A percentile compares a stretch with the other conserved stretches of the same genome.
phyloP scores from a whole-genome alignment of 441 rosid species.

The Capsella rubella region DNA sequence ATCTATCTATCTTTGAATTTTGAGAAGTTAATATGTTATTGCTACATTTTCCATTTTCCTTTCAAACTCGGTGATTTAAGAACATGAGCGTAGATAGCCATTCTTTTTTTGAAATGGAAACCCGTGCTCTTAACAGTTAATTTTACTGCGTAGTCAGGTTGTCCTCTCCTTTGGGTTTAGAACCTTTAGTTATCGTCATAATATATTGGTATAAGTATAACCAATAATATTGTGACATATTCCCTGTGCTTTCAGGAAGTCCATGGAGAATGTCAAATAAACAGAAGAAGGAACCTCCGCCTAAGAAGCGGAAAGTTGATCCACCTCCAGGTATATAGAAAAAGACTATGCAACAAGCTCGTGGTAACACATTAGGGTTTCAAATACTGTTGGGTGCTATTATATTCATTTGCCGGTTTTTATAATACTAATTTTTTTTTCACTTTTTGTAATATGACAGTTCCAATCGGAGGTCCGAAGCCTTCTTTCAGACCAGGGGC shows the following conservation, averaged over 20 bases:
- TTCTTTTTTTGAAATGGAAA: conserved; percentile 35
- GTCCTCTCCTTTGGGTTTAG: conserved; percentile 27
- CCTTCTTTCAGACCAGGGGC: conserved; percentile 60
- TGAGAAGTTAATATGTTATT: conserved; percentile 23
- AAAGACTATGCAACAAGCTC: conserved; percentile 16
- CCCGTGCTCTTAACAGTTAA: conserved; percentile 15
- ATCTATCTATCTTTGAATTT: conserved; percentile 24
- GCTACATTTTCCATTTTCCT: conserved; percentile 20
- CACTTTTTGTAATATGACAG: conserved; percentile 38
- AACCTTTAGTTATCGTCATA: conserved; percentile 24
- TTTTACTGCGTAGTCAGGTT: conserved; percentile 28
- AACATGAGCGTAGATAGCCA: conserved; percentile 14
- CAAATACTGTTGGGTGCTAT: conserved; percentile 31
- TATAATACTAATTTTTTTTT: background rate
- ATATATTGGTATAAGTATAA: background rate
- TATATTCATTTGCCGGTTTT: conserved; percentile 23
- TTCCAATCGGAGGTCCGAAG: conserved; percentile 65
- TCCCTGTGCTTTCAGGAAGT: conserved; percentile 61
- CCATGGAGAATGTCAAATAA: conserved; percentile 68
- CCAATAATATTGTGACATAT: conserved; percentile 25
- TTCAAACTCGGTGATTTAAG: conserved; percentile 27
- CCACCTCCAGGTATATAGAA: conserved; percentile 69
- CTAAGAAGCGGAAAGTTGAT: conserved; percentile 85
- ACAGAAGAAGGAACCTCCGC: conserved; percentile 79
- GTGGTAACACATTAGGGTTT: conserved; percentile 28